Base-by-base conservation (phyloP, 2,329 filamentous ascomycete species). In the Penicillium crustosum region DNA sequence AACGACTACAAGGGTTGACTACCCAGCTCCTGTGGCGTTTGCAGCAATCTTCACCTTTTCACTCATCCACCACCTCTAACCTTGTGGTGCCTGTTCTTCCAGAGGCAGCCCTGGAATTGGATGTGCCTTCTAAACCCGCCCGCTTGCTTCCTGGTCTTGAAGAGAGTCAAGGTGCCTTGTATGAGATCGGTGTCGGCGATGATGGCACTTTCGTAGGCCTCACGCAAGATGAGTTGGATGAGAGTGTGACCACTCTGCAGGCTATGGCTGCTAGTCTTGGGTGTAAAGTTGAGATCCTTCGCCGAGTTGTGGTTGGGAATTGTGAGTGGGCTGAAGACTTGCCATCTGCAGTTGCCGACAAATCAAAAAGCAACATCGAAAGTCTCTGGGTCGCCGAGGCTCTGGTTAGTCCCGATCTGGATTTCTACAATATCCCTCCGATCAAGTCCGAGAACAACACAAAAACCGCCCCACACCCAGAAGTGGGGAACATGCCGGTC, bases 151-250 rank as follows among this genome's bases (percentile, higher is more conserved):
- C 93, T 2, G 92, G 94, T 0, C 79, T 99, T 9, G 93, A 97
- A 71, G 93, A 96, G 72, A 97, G 92, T 17, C 89, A 91, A 64
- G 94, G 94, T 6, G 94, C 94, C 1, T 76, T 97, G 49, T 99
- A 99, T 67, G 93, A 99, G 74, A 96, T 99, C 73, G 94, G 94
- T 0, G 92, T 99, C 10, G 89, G 93, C 29, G 94, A 99, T 73
- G 92, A 97, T 77, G 94, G 94, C 8, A 91, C 89, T 0, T 86
- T 99, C 57, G 86, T 96, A 42, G 94, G 94, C 0, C 80, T 99
- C 47, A 90, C 91, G 2, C 86, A 90, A 63, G 92, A 97, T 70
- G 94, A 99, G 75, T 85, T 99, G 82, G 86, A 93, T 60, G 93
- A 97, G 75, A 97, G 92, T 71, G 81, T 97, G 60, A 84, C 83